Evolutionary conservation across 78 protist species (phyloP), one percentile per base, ranked within the genome.

Genomic region (Corallochytrium limacisporum): DNA sequence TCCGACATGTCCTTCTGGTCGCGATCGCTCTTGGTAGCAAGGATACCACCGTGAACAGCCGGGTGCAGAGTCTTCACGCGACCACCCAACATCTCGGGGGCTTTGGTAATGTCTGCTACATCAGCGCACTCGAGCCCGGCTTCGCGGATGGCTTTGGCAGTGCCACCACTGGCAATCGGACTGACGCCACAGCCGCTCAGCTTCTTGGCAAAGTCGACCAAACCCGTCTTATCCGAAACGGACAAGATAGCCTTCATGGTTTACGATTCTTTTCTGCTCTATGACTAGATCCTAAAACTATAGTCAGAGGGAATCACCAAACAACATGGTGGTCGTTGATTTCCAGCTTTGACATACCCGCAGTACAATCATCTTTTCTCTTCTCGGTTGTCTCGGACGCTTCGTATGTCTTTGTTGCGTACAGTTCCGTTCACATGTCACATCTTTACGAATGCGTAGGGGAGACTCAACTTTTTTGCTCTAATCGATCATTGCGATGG

Each of bases 51-150:
- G 53, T 85, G 91, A 16, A 85, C 71, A 13, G 65, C 70, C 38
- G 91, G 91, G 81, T 86, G 91, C 49, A 86, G 68, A 0, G 91
- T 82, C 77, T 86, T 86, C 24, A 86, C 91, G 26, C 91, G 79
- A 39, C 71, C 71, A 26, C 48, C 66, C 6, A 62, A 37, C 68
- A 62, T 62, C 24, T 62, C 68, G 16, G 68, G 68, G 15, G 68
- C 68, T 15, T 12, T 29, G 16, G 68, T 62, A 9, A 62, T 62
- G 26, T 62, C 68, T 12, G 68, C 49, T 8, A 62, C 68, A 62
- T 62, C 68, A 6, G 54, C 43, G 40, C 44, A 60, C 15, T 24
- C 29, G 15, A 62, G 53, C 37, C 68, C 68, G 0, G 1, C 47
- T 8, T 37, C 47, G 51, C 68, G 49, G 7, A 36, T 4, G 49